Conservation (phyloP, 2,329 filamentous ascomycete species). For the Botrytis elliptica region DNA sequence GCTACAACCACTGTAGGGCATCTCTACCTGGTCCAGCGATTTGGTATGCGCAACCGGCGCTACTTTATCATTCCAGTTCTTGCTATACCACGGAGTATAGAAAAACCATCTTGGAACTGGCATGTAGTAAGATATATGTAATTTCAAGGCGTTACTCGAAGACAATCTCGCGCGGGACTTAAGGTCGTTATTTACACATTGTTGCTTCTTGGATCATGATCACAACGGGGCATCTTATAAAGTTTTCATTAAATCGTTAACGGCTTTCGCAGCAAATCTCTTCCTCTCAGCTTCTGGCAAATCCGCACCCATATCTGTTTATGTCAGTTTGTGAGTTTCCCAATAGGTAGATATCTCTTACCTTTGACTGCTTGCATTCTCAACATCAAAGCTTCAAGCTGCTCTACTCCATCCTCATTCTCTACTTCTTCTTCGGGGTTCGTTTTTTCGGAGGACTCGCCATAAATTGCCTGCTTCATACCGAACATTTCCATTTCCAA, state of each 20-base stretch:
- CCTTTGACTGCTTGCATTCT: constrained; percentile 57
- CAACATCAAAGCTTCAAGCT: constrained; percentile 62
- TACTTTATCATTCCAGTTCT: not conserved
- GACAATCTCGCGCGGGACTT: not conserved
- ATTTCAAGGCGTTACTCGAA: not conserved
- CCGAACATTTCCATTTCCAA: constrained; percentile 43
- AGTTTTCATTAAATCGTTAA: constrained; percentile 61
- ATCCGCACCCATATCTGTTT: constrained; percentile 56
- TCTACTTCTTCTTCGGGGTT: constrained; percentile 37
- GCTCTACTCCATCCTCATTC: constrained; percentile 49
- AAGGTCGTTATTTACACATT: not conserved
- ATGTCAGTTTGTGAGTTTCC: constrained; percentile 22
- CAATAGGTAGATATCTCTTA: constrained; percentile 21
- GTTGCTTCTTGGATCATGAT: not conserved
- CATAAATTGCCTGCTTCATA: constrained; percentile 41
- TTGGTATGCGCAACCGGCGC: not conserved
- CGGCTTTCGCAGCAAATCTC: constrained; percentile 59
- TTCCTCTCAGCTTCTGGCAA: constrained; percentile 60
- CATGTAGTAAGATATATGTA: not conserved
- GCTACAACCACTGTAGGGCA: not conserved
- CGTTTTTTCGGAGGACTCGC: constrained; percentile 16
- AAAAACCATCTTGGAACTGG: not conserved
- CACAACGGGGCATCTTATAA: constrained; percentile 24
- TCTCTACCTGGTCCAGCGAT: not conserved
- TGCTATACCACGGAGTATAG: not conserved